phyloP scores from a whole-genome alignment of 2,329 filamentous ascomycete genomes.

The Exophiala xenobiotica region DNA sequence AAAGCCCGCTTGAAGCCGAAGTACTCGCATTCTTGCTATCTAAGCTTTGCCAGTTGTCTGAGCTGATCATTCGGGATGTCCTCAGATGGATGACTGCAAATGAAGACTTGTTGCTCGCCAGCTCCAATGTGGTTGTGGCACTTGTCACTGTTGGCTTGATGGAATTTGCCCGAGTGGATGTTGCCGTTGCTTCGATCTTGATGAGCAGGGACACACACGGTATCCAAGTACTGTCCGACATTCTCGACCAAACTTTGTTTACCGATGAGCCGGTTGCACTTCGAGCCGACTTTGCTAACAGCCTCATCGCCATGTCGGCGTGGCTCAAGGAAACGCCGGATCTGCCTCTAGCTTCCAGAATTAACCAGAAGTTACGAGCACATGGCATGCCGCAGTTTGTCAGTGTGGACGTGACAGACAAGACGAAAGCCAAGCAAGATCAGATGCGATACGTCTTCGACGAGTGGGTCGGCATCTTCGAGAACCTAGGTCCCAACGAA shows the following conservation, averaged over 20 bases:
- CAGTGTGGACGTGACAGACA: slow-evolving; percentile 56
- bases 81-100: slow-evolving; percentile 50
- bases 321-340: slow-evolving; percentile 76
- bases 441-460: slow-evolving; percentile 95
- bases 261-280: slow-evolving; percentile 75
- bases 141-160: slow-evolving; percentile 61
- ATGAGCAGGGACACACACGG: slow-evolving; percentile 68
- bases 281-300: slow-evolving; percentile 81
- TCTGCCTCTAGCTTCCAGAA: slow-evolving; percentile 64
- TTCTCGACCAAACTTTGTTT: slow-evolving; percentile 76
- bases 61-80: slow-evolving; percentile 45
- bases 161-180: slow-evolving; percentile 65
- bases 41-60: slow-evolving; percentile 58
- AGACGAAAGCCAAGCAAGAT: slow-evolving; percentile 64
- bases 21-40: slow-evolving; percentile 61
- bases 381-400: slow-evolving; percentile 57
- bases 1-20: slow-evolving; percentile 60
- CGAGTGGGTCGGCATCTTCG: slow-evolving; percentile 84
- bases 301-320: slow-evolving; percentile 74
- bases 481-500: slow-evolving; percentile 72
- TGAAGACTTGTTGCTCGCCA: slow-evolving; percentile 63
- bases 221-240: slow-evolving; percentile 73
- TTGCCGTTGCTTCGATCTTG: slow-evolving; percentile 71
- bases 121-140: slow-evolving; percentile 60
- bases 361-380: slow-evolving; percentile 65